Percentiles rank a stretch among this genome's conserved stretches.
Evolutionary conservation across 1,139 yeast genomes (phyloP).

Genomic region (Hyphopichia wangnamkhiaoensis): DNA sequence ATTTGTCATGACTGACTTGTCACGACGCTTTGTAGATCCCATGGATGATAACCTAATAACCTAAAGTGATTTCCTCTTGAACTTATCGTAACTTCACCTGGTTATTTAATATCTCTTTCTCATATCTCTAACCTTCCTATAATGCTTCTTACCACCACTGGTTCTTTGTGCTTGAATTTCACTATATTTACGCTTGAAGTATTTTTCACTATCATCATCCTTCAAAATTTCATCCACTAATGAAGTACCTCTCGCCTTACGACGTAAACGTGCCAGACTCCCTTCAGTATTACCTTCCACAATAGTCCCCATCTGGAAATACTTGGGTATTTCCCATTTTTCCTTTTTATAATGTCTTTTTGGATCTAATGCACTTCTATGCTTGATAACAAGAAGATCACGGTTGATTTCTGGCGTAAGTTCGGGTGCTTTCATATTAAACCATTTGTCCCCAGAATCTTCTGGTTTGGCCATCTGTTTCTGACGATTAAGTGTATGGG

Average conservation of each 20-base stretch:
- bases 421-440: slow-evolving; percentile 78
- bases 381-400: slow-evolving; percentile 75
- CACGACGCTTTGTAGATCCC: too few relatives aligned
- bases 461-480: slow-evolving; percentile 16
- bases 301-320: slow-evolving; percentile 86
- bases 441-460: slow-evolving; percentile 71
- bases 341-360: slow-evolving; percentile 93
- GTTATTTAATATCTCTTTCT: slow-evolving; percentile 30
- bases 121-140: slow-evolving; percentile 64
- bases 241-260: slow-evolving; percentile 73
- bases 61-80: too few relatives aligned
- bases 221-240: slow-evolving; percentile 81
- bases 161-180: slow-evolving; percentile 75
- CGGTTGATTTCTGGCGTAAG: slow-evolving; percentile 72
- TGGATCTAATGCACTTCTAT: slow-evolving; percentile 91
- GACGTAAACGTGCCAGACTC: slow-evolving; percentile 67
- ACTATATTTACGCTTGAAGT: slow-evolving; percentile 79
- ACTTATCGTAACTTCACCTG: background rate
- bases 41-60: too few relatives aligned
- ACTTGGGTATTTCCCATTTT: slow-evolving; percentile 77
- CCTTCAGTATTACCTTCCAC: slow-evolving; percentile 81
- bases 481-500: slow-evolving; percentile 12
- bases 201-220: slow-evolving; percentile 67
- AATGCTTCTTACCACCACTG: slow-evolving; percentile 75
- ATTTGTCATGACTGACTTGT: too few relatives aligned